phyloP scores from a whole-genome alignment of 768 basidiomycete species.

The Suillus hirtellus region DNA sequence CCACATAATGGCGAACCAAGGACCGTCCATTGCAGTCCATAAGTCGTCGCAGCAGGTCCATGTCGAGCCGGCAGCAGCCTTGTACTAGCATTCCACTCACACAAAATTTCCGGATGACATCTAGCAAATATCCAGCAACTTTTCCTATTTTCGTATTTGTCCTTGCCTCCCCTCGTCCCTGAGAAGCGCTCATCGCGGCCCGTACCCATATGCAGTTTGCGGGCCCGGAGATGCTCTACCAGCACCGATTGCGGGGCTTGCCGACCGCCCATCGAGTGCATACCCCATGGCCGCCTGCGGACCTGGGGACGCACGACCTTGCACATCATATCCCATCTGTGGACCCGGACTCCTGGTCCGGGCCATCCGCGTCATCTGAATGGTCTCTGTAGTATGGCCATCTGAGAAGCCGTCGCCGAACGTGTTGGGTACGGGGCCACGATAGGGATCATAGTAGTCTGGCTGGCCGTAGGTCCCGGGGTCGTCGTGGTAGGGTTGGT shows the following conservation, averaged over 20 bases:
- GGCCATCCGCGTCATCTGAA: slow-evolving; percentile 74
- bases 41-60: slow-evolving; percentile 19
- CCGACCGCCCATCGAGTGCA: slow-evolving; percentile 28
- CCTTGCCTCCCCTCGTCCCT: background rate
- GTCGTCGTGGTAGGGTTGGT: slow-evolving; percentile 75
- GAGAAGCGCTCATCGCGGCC: slow-evolving; percentile 26
- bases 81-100: slow-evolving; percentile 18
- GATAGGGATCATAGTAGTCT: slow-evolving; percentile 79
- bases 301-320: slow-evolving; percentile 39
- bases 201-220: slow-evolving; percentile 44
- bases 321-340: slow-evolving; percentile 39
- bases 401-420: slow-evolving; percentile 45
- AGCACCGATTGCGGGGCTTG: slow-evolving; percentile 29
- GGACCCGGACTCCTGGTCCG: slow-evolving; percentile 43
- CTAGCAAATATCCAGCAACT: slow-evolving; percentile 9
- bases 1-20: slow-evolving; percentile 13
- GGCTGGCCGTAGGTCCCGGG: slow-evolving; percentile 43
- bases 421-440: slow-evolving; percentile 69
- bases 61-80: slow-evolving; percentile 13
- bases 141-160: background rate
- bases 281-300: slow-evolving; percentile 44
- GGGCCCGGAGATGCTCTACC: slow-evolving; percentile 49
- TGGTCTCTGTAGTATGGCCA: slow-evolving; percentile 51
- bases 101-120: slow-evolving; percentile 15
- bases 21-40: slow-evolving; percentile 18